These are phyloP conservation scores for Malassezia slooffiae DNA, from an alignment of 1,284 basidiomycete species.

Conservation along the genomic window DNA sequence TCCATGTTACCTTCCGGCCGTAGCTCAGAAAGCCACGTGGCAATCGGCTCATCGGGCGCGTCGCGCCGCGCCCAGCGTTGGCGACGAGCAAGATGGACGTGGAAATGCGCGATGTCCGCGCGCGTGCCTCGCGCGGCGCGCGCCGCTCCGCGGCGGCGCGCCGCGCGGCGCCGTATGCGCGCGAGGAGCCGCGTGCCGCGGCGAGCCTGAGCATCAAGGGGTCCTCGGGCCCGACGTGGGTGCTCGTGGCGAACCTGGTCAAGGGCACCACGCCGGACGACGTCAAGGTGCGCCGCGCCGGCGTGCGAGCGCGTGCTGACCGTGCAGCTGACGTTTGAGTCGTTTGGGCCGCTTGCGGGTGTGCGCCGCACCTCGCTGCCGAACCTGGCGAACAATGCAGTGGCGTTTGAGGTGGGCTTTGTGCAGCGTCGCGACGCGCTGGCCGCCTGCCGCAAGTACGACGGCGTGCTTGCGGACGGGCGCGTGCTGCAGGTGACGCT, in stretches of 20 bases:
- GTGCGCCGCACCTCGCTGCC: conserved; percentile 16
- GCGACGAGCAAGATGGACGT: conserved; percentile 17
- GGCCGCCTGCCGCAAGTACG: conserved; percentile 31
- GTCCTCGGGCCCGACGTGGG: conserved; percentile 31
- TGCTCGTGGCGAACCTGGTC: conserved; percentile 39
- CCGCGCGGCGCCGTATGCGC: conserved; percentile 1
- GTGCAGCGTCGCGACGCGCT: conserved; percentile 23
- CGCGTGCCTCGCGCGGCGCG: neutral
- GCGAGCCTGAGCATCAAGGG: conserved; percentile 31
- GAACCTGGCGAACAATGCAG: conserved; percentile 27
- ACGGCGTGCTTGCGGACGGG: conserved; percentile 41
- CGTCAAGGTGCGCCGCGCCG: conserved; percentile 25
- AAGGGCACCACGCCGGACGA: conserved; percentile 37
- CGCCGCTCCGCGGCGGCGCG: neutral
- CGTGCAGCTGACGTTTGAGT: conserved; percentile 33
- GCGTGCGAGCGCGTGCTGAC: too few species aligned
- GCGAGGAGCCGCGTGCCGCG: conserved; percentile 1
- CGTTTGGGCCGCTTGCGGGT: conserved; percentile 30
- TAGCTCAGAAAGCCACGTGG: neutral
- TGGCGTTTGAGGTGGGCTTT: conserved; percentile 37
- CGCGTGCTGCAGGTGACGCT: conserved; percentile 30
- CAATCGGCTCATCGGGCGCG: neutral
- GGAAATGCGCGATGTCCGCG: conserved; percentile 10
- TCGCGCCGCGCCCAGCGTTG: neutral
- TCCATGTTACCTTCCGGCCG: conserved; percentile 4